phyloP scores from a whole-genome alignment of 2,329 filamentous ascomycete species.

The Trichoderma pleuroti region DNA sequence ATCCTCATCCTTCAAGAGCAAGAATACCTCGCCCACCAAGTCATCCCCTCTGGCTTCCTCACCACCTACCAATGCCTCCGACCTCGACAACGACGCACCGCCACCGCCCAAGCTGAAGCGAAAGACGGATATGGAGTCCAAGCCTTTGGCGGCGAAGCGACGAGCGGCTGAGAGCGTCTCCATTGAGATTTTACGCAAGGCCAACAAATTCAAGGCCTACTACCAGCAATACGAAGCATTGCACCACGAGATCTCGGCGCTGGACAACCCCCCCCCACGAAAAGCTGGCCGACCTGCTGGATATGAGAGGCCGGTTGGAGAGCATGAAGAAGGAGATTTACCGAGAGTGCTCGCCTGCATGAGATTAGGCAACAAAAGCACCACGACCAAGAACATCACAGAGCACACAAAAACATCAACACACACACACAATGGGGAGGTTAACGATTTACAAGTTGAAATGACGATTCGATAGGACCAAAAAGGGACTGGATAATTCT shows the following conservation, averaged over 20 bases:
- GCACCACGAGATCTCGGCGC: constrained; percentile 51
- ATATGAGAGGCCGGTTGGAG: constrained; percentile 53
- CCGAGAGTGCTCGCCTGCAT: constrained; percentile 37
- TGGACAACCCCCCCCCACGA: constrained; percentile 49
- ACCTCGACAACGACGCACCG: constrained; percentile 48
- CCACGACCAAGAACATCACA: background rate
- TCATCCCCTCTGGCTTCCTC: constrained; percentile 64
- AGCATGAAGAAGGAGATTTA: constrained; percentile 60
- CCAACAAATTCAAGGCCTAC: constrained; percentile 52
- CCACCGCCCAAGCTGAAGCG: constrained; percentile 46
- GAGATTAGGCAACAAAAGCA: constrained; percentile 3
- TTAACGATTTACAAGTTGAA: constrained; percentile 18
- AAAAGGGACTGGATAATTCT: constrained; percentile 20
- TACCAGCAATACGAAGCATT: constrained; percentile 57
- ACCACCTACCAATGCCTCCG: constrained; percentile 62
- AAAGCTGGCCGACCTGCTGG: constrained; percentile 48
- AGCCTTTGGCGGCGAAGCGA: constrained; percentile 30
- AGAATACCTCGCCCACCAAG: constrained; percentile 57
- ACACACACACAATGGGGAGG: background rate
- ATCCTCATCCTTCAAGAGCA: constrained; percentile 46
- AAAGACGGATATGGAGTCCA: constrained; percentile 34
- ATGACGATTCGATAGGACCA: constrained; percentile 16
- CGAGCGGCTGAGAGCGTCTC: constrained; percentile 30
- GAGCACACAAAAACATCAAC: background rate
- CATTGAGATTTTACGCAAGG: constrained; percentile 49